These are phyloP conservation scores for Leishmania martiniquensis DNA, from an alignment of 208 protist species.

Conservation along the genomic window DNA sequence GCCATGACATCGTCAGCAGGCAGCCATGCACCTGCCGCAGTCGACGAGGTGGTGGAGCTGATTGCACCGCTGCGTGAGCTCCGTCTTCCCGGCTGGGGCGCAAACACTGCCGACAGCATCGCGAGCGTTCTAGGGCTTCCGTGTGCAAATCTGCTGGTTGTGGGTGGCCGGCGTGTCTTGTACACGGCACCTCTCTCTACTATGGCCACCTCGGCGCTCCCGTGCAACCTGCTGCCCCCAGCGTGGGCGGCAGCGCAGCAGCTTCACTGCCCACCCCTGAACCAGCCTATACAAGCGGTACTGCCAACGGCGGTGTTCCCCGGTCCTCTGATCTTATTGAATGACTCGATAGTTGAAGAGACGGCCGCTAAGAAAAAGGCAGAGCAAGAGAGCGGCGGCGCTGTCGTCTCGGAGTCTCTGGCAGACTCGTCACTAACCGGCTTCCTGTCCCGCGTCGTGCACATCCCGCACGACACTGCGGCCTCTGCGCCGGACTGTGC, in stretches of 20 bases:
- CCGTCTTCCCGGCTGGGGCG: background rate
- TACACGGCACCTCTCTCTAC: conserved; percentile 20
- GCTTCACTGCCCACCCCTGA: background rate
- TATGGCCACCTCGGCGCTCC: conserved; percentile 9
- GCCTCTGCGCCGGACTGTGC: background rate
- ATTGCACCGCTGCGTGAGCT: conserved; percentile 9
- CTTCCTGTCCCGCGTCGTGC: conserved; percentile 34
- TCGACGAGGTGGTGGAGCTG: background rate
- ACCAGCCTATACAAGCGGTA: background rate
- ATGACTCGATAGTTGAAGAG: background rate
- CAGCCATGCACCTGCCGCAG: background rate
- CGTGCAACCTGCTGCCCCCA: conserved; percentile 12
- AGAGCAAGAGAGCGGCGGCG: background rate
- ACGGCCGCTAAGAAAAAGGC: background rate
- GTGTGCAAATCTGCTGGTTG: conserved; percentile 1
- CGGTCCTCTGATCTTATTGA: conserved; percentile 40
- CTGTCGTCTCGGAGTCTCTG: background rate
- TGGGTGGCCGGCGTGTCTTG: conserved; percentile 20
- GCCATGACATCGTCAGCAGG: background rate
- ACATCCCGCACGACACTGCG: background rate
- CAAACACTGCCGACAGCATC: conserved; percentile 1
- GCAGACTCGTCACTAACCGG: conserved; percentile 13
- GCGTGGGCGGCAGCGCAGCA: background rate
- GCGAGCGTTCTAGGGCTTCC: conserved; percentile 28
- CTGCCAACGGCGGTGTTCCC: conserved; percentile 61